Evolutionary conservation across 495 filamentous ascomycete species (phyloP).

Genomic region (Mycothermus thermophilus): DNA sequence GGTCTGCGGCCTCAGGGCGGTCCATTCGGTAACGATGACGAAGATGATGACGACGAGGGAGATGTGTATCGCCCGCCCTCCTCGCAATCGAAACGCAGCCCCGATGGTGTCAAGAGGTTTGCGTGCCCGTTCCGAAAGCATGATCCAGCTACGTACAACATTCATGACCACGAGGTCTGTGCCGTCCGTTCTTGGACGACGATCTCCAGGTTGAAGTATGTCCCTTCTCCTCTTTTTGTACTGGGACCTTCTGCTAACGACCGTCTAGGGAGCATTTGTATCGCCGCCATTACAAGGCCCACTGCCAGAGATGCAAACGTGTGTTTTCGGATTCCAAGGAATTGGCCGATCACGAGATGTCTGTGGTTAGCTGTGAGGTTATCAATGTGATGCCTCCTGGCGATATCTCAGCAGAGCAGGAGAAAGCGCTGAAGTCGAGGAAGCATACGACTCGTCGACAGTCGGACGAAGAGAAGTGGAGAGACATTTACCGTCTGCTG

Average conservation of each 20-base stretch:
- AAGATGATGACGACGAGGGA: slow-evolving; percentile 15
- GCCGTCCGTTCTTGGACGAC: slow-evolving; percentile 13
- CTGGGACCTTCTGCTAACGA: slow-evolving; percentile 1
- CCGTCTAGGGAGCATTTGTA: slow-evolving; percentile 19
- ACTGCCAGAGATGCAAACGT: slow-evolving; percentile 18
- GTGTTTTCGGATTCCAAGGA: slow-evolving; percentile 10
- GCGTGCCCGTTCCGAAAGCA: slow-evolving; percentile 20
- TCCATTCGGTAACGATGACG: slow-evolving; percentile 4
- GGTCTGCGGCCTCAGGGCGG: slow-evolving; percentile 3
- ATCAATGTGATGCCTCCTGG: slow-evolving; percentile 4
- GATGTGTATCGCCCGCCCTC: slow-evolving; percentile 8
- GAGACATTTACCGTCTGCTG: slow-evolving; percentile 17
- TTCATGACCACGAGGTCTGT: slow-evolving; percentile 15
- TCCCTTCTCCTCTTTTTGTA: not conserved
- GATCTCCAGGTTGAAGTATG: slow-evolving; percentile 18
- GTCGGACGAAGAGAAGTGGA: slow-evolving; percentile 19
- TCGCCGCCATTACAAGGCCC: slow-evolving; percentile 15
- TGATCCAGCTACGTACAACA: slow-evolving; percentile 14
- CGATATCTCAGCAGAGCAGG: slow-evolving; percentile 14
- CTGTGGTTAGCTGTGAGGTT: slow-evolving; percentile 9
- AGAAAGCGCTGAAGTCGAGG: slow-evolving; percentile 17
- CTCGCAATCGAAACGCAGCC: slow-evolving; percentile 8
- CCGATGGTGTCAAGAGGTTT: slow-evolving; percentile 7
- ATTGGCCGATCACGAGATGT: slow-evolving; percentile 15
- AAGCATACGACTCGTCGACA: slow-evolving; percentile 11